Evolutionary conservation across 106 monocot species (phyloP), one percentile per base, ranked within the genome.

Genomic region (Gastrodia elata): DNA sequence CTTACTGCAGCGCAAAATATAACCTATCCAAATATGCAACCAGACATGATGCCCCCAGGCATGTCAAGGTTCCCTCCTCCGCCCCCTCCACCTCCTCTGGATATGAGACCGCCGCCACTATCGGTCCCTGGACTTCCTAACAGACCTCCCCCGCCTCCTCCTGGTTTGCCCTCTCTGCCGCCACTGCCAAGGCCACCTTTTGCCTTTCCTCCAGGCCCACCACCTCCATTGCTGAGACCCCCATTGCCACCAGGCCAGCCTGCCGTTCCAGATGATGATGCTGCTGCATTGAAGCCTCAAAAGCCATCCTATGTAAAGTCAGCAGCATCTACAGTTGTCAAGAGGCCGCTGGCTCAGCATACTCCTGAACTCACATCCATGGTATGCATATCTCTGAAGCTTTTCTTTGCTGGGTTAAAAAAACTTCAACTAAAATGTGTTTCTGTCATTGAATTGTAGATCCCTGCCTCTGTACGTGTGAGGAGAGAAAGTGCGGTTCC

Each of bases 391-490:
- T 35, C 15, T 67, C 16, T 36, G n/a, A 35, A 20, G 7, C 36
- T 36, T 35, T 36, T 65, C 14, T 20, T 36, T 65, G 65, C 16
- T n/a, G n/a, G n/a, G n/a, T n/a, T n/a, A n/a, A n/a, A n/a, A n/a
- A n/a, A n/a, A n/a, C n/a, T n/a, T n/a, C 13, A 30, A 32, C 32
- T 57, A 2, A n/a, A 39, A 16, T 34, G n/a, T n/a, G n/a, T 42
- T 27, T 59, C 8, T 77, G n/a, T n/a, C n/a, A 1, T 27, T 18
- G 18, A 32, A 18, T 40, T 44, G n/a, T 77, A 98, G 97, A 81
- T 98, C 61, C 97, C 97, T 68, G 97, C 93, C 75, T 98, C 97
- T 15, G 97, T 98, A 35, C 93, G 93, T 14, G 97, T 98, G n/a
- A 93, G 84, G 73, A 93, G 97, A 79, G 93, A 98, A 76, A 84